Evolutionary conservation across 106 monocot genomes (phyloP), one percentile per base, ranked within the genome.

Genomic region (Cymbidium sinense): DNA sequence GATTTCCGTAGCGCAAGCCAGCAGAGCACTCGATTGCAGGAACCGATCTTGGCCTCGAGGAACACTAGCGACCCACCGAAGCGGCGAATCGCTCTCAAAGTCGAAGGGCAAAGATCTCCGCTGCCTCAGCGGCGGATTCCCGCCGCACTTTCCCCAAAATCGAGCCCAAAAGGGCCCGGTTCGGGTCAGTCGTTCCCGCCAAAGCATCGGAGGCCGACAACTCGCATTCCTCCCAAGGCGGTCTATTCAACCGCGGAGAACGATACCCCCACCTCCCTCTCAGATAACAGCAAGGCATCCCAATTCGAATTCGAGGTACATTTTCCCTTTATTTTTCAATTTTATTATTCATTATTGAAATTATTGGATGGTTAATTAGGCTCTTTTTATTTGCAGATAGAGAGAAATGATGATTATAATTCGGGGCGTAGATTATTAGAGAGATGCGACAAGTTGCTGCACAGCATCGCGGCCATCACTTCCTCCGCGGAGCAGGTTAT

Each of bases 371-470:
- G 5, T n/a, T 23, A 3, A 9, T 33, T 29, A 1, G 4, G 11
- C 3, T 67, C 5, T 13, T 3, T 2, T 64, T 15, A 21, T 13
- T 10, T 20, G 54, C 85, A 93, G 92, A 77, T 84, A 19, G 78
- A 75, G 70, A 82, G 55, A 23, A 58, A 23, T n/a, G 58, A 58
- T 31, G 67, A 67, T 12, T 67, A 67, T 9, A 31, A 13, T 3
- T 67, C 67, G 4, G 67, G 67, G 13, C 67, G 67, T 4, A 67
- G 33, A 80, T 35, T 93, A 0, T 64, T 94, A 52, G 92, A 94
- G 79, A 78, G 96, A 34, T 98, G 96, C 82, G 93, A 90, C 79
- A 94, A 92, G 82, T 81, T 98, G 33, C 84, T 98, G 33, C 76
- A 82, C 81, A 98, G 92, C 82, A 98, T 98, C n/a, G 85, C 86